A percentile compares a stretch with the other conserved stretches of the same genome.
These are phyloP conservation scores for Didymosphaeria variabile DNA, from an alignment of 2,329 filamentous ascomycete genomes.

Conservation along the genomic window DNA sequence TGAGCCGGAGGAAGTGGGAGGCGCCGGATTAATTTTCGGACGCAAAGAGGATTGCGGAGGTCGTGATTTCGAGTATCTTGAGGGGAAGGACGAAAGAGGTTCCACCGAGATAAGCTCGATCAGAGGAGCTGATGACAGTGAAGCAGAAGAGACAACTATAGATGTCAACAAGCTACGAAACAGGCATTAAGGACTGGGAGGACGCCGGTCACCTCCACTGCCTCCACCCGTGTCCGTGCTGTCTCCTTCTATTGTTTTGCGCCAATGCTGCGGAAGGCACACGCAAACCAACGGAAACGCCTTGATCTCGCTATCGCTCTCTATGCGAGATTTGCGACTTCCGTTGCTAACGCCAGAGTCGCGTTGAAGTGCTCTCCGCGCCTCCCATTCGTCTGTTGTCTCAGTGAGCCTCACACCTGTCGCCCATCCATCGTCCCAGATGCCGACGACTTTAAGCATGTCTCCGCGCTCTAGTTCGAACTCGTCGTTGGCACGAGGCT, in stretches of 20 bases:
- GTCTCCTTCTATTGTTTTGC: conserved; percentile 94
- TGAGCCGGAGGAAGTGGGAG: conserved; percentile 37
- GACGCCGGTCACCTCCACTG: conserved; percentile 45
- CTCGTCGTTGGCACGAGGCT: conserved; percentile 91
- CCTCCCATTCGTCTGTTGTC: conserved; percentile 88
- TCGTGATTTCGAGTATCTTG: conserved; percentile 25
- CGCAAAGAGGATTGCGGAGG: conserved; percentile 20
- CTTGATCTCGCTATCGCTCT: conserved; percentile 81
- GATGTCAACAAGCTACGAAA: conserved; percentile 35
- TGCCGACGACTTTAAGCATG: conserved; percentile 97
- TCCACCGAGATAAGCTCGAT: conserved; percentile 13
- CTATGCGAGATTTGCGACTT: conserved; percentile 55
- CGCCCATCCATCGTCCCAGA: conserved; percentile 99
- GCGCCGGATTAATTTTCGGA: conserved; percentile 22
- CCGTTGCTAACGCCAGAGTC: conserved; percentile 94
- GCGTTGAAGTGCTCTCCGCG: conserved; percentile 76
- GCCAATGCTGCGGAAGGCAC: conserved; percentile 94
- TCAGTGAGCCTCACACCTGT: conserved; percentile 87
- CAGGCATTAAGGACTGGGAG: conserved; percentile 40
- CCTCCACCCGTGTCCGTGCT: conserved; percentile 43
- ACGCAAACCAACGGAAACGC: conserved; percentile 97
- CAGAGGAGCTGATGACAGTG: conserved; percentile 26
- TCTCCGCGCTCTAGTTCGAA: conserved; percentile 93
- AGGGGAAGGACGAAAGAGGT: conserved; percentile 9
- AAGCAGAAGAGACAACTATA: conserved; percentile 35